Percentiles rank a stretch among this genome's conserved stretches.
phyloP scores from a whole-genome alignment of 1,139 yeast species.

The Arxiozyma bovina region DNA sequence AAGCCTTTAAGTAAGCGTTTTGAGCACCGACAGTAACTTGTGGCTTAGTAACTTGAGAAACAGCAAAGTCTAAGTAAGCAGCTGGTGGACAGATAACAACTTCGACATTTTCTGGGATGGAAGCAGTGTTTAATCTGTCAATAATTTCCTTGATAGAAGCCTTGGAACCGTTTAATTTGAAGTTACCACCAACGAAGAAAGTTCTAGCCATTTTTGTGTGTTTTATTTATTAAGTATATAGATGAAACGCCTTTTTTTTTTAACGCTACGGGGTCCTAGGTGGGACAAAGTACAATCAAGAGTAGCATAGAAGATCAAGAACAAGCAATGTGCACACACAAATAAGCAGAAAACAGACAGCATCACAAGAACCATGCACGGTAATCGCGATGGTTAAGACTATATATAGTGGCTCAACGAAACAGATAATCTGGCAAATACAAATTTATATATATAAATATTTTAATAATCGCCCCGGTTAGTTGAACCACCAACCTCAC shows the following conservation, averaged over 20 bases:
- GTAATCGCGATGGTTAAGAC: too few species aligned
- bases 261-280: background rate
- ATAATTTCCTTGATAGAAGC: constrained; percentile 76
- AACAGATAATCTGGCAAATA: background rate
- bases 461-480: background rate
- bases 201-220: constrained; percentile 65
- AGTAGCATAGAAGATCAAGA: background rate
- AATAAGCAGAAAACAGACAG: background rate
- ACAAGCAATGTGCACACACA: background rate
- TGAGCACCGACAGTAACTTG: constrained; percentile 82
- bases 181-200: constrained; percentile 97
- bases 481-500: background rate
- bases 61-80: constrained; percentile 77
- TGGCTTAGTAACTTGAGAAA: constrained; percentile 53
- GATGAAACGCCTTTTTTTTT: background rate
- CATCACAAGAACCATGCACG: too few species aligned
- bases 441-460: too few species aligned
- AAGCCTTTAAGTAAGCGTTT: constrained; percentile 75
- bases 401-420: background rate
- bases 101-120: constrained; percentile 62
- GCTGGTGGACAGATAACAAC: constrained; percentile 97
- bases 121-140: constrained; percentile 70
- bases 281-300: background rate
- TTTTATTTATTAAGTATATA: constrained; percentile 2
- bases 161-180: constrained; percentile 96